phyloP scores from a whole-genome alignment of 106 monocot genomes.

The Dendrobium chrysotoxum region DNA sequence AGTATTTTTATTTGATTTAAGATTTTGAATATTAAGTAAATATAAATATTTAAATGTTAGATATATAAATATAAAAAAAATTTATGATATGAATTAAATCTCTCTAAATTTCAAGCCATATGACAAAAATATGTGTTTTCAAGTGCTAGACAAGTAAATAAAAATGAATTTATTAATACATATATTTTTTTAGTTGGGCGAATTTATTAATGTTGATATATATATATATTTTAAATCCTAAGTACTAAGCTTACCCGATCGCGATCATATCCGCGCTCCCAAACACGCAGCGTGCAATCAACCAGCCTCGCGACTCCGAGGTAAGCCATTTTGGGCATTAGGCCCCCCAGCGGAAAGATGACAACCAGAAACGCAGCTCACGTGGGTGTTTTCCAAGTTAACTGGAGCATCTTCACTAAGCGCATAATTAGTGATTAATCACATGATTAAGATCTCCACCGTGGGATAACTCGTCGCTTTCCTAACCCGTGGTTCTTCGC shows the following conservation, averaged over 20 bases:
- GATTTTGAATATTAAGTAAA: too few relatives aligned
- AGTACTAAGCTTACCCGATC: background rate
- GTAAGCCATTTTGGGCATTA: background rate
- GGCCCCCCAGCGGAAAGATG: background rate
- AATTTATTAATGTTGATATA: too few relatives aligned
- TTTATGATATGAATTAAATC: too few relatives aligned
- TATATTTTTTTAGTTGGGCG: too few relatives aligned
- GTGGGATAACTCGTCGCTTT: slow-evolving; percentile 3
- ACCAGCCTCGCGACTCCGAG: background rate
- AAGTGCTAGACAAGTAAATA: too few relatives aligned
- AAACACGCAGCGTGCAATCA: background rate
- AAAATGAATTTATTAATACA: too few relatives aligned
- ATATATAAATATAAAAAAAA: too few relatives aligned
- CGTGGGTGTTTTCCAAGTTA: background rate
- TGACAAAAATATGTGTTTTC: too few relatives aligned
- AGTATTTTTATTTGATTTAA: too few relatives aligned
- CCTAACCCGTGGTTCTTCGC: background rate
- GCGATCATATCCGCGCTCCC: background rate
- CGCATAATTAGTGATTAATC: background rate
- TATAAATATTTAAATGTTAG: too few relatives aligned
- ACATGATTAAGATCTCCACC: background rate
- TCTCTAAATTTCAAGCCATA: too few relatives aligned
- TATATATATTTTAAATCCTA: too few relatives aligned
- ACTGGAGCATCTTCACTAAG: background rate
- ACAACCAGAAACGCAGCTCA: slow-evolving; percentile 1